Base-by-base conservation (phyloP, 495 filamentous ascomycete genomes). In the Penicillium psychrofluorescens region DNA sequence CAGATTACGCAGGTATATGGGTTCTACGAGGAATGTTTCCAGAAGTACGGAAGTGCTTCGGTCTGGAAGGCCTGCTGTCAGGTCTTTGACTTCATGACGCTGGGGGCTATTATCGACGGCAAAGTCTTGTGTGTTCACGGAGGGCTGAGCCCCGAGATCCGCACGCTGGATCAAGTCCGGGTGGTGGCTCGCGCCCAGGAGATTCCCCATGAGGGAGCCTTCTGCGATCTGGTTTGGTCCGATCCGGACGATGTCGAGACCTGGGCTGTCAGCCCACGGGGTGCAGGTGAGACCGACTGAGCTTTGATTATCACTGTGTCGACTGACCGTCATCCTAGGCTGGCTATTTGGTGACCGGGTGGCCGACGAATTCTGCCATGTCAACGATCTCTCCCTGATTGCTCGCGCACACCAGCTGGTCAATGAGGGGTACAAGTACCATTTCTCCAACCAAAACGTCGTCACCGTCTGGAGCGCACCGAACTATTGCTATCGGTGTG, bases 51-150 rank as follows among this genome's bases (percentile, higher is more conserved):
- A 45, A 97, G 95, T 61, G 92, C 92, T 6, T 95, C 88, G 8
- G 92, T 98, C 13, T 98, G 92, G 92, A 98, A 98, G 67, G 87
- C 90, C 0, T 98, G 92, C 68, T 98, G 92, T 55, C 94, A 97
- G 66, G 92, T 98, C 14, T 98, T 98, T 56, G 92, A 98, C 67
- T 98, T 98, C 63, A 78, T 98, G 39, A 90, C 94, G 10, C 78
- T 98, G 14, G 92, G 91, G 27, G 92, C 92, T 14, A 95, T 98
- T 51, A 88, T 98, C 36, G 92, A 98, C 55, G 94, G 92, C 41
- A 88, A 92, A 59, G 90, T 98, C 15, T 77, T 98, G 6, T 98
- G 92, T 64, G 94, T 98, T 37, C 92, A 98, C 59, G 92, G 92
- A 45, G 92, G 92, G n/a, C 59, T 98, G 47, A 92, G 86, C 53